These are phyloP conservation scores for Trametopsis cervina DNA, from an alignment of 768 basidiomycete genomes.

Conservation along the genomic window DNA sequence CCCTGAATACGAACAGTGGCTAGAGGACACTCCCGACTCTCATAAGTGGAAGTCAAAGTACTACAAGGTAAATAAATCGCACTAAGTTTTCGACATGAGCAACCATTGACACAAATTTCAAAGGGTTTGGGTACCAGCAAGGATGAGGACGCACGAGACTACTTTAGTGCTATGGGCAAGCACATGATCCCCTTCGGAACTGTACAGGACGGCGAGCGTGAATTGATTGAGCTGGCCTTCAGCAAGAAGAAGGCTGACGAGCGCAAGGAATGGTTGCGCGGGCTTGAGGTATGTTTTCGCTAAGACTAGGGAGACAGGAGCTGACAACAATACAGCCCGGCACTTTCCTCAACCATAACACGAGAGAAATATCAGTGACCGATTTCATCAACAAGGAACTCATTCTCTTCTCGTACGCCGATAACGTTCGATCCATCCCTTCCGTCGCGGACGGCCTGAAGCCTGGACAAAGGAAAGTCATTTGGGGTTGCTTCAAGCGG, in stretches of 20 bases:
- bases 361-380: constrained; percentile 77
- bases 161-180: constrained; percentile 87
- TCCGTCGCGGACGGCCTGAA: constrained; percentile 92
- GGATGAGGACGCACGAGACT: constrained; percentile 84
- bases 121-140: constrained; percentile 95
- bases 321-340: constrained; percentile 55
- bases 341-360: constrained; percentile 85
- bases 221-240: constrained; percentile 94
- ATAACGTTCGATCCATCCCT: constrained; percentile 97
- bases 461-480: constrained; percentile 94
- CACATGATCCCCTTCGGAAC: constrained; percentile 92
- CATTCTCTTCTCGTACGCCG: constrained; percentile 98
- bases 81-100: not conserved
- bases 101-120: not conserved
- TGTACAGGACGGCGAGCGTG: constrained; percentile 74
- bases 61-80: constrained; percentile 73
- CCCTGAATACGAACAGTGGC: constrained; percentile 93
- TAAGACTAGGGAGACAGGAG: not conserved
- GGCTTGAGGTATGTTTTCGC: constrained; percentile 61
- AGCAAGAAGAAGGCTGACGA: constrained; percentile 99
- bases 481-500: constrained; percentile 94
- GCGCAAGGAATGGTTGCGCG: constrained; percentile 95
- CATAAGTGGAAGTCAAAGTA: constrained; percentile 91
- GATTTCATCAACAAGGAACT: constrained; percentile 99
- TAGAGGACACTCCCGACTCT: constrained; percentile 65